Percentiles rank a stretch among this genome's conserved stretches.
Conservation (phyloP, 768 basidiomycete genomes). For the Kwoniella mangroviensis region DNA sequence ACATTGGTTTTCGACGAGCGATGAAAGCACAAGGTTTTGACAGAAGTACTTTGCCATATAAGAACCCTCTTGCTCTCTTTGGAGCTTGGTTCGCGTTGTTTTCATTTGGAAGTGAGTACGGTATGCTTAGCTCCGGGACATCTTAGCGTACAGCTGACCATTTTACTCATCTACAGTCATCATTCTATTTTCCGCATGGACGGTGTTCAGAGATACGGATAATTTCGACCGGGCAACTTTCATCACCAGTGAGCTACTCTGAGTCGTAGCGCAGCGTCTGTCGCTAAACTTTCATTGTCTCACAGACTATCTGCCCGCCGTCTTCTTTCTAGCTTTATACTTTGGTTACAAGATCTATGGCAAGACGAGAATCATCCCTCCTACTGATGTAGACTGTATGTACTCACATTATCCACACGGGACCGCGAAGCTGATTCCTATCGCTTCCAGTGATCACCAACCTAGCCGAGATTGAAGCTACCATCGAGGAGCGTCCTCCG, state of each 20-base stretch:
- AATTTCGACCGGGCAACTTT: constrained; percentile 69
- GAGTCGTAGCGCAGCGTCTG: background rate
- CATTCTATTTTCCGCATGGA: constrained; percentile 53
- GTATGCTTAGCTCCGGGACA: background rate
- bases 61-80: constrained; percentile 60
- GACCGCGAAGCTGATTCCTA: background rate
- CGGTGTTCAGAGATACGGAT: constrained; percentile 62
- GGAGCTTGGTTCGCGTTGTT: constrained; percentile 57
- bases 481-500: constrained; percentile 14
- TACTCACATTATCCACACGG: background rate
- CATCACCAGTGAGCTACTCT: constrained; percentile 65
- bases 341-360: constrained; percentile 65
- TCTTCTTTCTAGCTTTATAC: constrained; percentile 72
- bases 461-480: constrained; percentile 19
- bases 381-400: constrained; percentile 78
- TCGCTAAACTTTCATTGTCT: background rate
- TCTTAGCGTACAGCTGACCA: constrained; percentile 2
- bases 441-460: constrained; percentile 11
- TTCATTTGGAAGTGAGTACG: constrained; percentile 35
- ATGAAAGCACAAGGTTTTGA: constrained; percentile 78
- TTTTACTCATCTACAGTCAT: constrained; percentile 31
- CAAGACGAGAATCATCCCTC: constrained; percentile 60
- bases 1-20: constrained; percentile 80
- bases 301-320: constrained; percentile 64
- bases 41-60: constrained; percentile 72